Percentiles rank a stretch among this genome's conserved stretches.
Evolutionary conservation across 306 rosid genomes (phyloP).

Genomic region (Cicer chorassanicum): DNA sequence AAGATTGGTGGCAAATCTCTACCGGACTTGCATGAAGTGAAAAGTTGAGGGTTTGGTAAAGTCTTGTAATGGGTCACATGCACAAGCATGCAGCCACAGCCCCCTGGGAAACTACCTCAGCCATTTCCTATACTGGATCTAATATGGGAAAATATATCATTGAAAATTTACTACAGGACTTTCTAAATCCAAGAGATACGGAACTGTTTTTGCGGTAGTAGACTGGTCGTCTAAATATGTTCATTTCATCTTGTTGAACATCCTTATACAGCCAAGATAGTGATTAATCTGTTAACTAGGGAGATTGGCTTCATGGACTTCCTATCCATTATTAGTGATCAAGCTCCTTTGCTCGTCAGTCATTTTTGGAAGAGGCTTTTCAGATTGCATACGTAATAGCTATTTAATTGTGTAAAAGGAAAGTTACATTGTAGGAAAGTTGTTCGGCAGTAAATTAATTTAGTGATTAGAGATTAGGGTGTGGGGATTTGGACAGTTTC

Average conservation of each 20-base stretch:
- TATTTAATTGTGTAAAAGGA: background rate
- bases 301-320: background rate
- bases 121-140: background rate
- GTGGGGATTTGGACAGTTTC: background rate
- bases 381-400: background rate
- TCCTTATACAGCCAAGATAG: background rate
- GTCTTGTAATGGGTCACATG: slow-evolving; percentile 13
- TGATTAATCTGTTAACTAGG: background rate
- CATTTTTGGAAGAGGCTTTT: background rate
- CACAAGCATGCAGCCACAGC: slow-evolving; percentile 1
- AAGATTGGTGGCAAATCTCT: background rate
- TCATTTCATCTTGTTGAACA: background rate
- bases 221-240: background rate
- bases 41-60: slow-evolving; percentile 6
- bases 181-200: background rate
- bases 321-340: slow-evolving; percentile 1
- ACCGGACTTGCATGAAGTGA: background rate
- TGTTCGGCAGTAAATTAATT: background rate
- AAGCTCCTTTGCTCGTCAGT: background rate
- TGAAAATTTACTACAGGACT: background rate
- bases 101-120: background rate
- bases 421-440: background rate
- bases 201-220: background rate
- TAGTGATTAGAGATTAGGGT: background rate
- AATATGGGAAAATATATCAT: slow-evolving; percentile 3